Evolutionary conservation across 306 rosid genomes (phyloP), one percentile per base, ranked within the genome.

Genomic region (Acacia melanoxylon): DNA sequence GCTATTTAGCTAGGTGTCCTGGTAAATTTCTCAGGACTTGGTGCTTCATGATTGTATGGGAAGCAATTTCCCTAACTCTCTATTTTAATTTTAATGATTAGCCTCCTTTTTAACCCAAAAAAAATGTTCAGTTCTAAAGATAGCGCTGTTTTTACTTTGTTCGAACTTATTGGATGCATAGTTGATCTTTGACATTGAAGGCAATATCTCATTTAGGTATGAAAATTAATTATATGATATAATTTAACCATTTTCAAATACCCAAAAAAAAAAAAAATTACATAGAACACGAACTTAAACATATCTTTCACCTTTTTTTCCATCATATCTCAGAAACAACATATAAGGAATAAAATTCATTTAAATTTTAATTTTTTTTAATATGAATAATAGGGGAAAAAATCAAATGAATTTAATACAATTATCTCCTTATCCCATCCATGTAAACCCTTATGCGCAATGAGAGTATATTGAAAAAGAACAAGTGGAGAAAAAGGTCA

Each of bases 381-480:
- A 25, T 25, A 11, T 10, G 33, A 72, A 16, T 52, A 76, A 70
- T 69, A 24, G 79, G 15, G 4, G 12, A 58, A 69, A 74, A 69
- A 81, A 35, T 67, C 22, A 62, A 59, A 87, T 16, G 61, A 81
- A 54, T 65, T 81, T 82, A 78, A 45, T 62, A 78, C 87, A 84
- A 9, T 70, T 80, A 62, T 61, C 54, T 74, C 14, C 44, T 78
- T 78, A 81, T 78, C 78, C 68, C 73, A 11, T 40, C 84, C 73
- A 79, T 9, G 56, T 59, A 35, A 52, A 8, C 74, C 74, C 56
- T 75, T 15, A 10, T 31, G 33, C 78, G 82, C 72, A 83, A 73
- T 40, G 42, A 72, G 8, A 45, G 20, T 29, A 29, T 27, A 5
- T 4, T 27, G 1, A 0, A n/a, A n/a, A 20, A 20, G 22, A n/a